Percentiles rank a stretch among this genome's conserved stretches.
Evolutionary conservation across 345 rosid genomes (phyloP).

Genomic region (Eucalyptus urophylla): DNA sequence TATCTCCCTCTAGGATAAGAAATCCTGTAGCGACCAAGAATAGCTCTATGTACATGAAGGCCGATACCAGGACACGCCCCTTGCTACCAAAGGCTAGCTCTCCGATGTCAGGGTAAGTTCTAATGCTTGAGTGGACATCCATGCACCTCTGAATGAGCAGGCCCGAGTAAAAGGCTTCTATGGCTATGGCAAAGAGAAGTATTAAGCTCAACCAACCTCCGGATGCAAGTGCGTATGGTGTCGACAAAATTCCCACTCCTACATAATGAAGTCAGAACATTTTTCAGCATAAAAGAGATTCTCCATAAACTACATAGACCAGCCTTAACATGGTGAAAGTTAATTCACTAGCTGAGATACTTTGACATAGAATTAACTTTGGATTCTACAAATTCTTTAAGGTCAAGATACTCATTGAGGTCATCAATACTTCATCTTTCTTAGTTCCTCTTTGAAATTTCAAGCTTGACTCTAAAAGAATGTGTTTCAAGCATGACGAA

Average conservation of each 20-base stretch:
- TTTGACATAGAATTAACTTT: not conserved
- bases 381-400: not conserved
- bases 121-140: slow-evolving; percentile 55
- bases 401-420: not conserved
- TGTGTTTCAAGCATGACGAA: not conserved
- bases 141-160: slow-evolving; percentile 69
- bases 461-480: not conserved
- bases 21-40: slow-evolving; percentile 76
- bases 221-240: slow-evolving; percentile 71
- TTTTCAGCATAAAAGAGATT: not conserved
- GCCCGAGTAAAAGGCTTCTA: slow-evolving; percentile 54
- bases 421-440: not conserved
- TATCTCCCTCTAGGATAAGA: slow-evolving; percentile 87
- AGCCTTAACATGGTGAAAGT: not conserved
- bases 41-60: slow-evolving; percentile 72
- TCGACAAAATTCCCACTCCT: slow-evolving; percentile 89
- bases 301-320: not conserved
- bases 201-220: slow-evolving; percentile 90
- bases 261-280: not conserved
- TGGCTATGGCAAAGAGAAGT: slow-evolving; percentile 43
- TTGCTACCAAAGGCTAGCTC: slow-evolving; percentile 61
- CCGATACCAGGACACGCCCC: slow-evolving; percentile 43
- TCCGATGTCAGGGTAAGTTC: slow-evolving; percentile 79
- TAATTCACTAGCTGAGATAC: not conserved
- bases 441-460: not conserved